Conservation (phyloP, 441 rosid species). For the Pelargonium myrrhifolium region DNA sequence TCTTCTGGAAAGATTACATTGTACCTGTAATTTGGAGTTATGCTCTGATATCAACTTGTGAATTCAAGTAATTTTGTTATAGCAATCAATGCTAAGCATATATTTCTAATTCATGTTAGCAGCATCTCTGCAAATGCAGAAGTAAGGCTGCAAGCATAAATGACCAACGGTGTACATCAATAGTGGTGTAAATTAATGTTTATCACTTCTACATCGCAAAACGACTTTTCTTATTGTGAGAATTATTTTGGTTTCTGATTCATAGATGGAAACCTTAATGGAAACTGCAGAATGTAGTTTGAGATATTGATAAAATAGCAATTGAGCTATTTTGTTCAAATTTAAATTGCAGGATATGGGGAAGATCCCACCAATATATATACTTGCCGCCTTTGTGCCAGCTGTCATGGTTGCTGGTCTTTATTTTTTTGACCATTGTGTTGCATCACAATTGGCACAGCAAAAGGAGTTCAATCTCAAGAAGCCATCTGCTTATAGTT, state of each 20-base stretch:
- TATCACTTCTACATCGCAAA: no score
- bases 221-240: no score
- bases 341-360: constrained; percentile 64
- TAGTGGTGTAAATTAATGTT: no score
- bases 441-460: constrained; percentile 86
- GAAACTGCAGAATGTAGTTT: background rate
- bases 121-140: no score
- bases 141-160: no score
- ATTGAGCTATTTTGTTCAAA: background rate
- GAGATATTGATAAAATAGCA: constrained; percentile 1
- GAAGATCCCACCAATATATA: constrained; percentile 50
- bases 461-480: constrained; percentile 79
- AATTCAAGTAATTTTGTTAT: background rate
- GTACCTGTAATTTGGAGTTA: background rate
- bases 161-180: no score
- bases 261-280: background rate
- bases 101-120: no score
- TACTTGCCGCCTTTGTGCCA: constrained; percentile 64
- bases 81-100: background rate
- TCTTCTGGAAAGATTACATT: constrained; percentile 10
- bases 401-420: constrained; percentile 82
- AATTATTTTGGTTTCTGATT: background rate
- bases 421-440: constrained; percentile 86
- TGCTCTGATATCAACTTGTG: background rate
- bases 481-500: constrained; percentile 79